phyloP scores from a whole-genome alignment of 257 asterid species.

The Solanum sparsipilum region DNA sequence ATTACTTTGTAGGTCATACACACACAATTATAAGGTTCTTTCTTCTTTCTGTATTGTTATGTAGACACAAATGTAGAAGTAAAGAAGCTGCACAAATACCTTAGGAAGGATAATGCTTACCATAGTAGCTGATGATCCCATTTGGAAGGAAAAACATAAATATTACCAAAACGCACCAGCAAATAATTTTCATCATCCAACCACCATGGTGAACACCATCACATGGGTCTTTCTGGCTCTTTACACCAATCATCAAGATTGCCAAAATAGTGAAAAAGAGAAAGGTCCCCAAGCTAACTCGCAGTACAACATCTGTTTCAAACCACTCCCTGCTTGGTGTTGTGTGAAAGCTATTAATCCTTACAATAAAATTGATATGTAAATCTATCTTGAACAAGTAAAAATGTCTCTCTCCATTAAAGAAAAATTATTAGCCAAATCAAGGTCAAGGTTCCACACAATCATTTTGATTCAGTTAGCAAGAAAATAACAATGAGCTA shows the following conservation, averaged over 20 bases:
- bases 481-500: not conserved
- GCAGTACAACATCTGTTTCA: slow-evolving; percentile 84
- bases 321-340: slow-evolving; percentile 94
- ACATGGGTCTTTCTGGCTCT: slow-evolving; percentile 85
- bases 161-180: slow-evolving; percentile 74
- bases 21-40: not conserved
- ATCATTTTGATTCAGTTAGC: not conserved
- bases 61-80: not conserved
- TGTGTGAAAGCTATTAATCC: slow-evolving; percentile 81
- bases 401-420: not conserved
- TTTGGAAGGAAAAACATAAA: slow-evolving; percentile 88
- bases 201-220: slow-evolving; percentile 82
- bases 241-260: slow-evolving; percentile 68
- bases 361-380: slow-evolving; percentile 13
- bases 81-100: not conserved
- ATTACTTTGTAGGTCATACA: not conserved
- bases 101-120: slow-evolving; percentile 13
- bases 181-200: slow-evolving; percentile 81
- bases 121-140: slow-evolving; percentile 69
- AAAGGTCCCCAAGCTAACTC: slow-evolving; percentile 92
- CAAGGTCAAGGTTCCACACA: not conserved
- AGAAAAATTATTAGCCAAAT: not conserved
- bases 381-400: not conserved
- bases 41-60: not conserved
- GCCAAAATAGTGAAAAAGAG: slow-evolving; percentile 76